A percentile compares a stretch with the other conserved stretches of the same genome.
Evolutionary conservation across 257 asterid species (phyloP).

Genomic region (Salvia splendens): DNA sequence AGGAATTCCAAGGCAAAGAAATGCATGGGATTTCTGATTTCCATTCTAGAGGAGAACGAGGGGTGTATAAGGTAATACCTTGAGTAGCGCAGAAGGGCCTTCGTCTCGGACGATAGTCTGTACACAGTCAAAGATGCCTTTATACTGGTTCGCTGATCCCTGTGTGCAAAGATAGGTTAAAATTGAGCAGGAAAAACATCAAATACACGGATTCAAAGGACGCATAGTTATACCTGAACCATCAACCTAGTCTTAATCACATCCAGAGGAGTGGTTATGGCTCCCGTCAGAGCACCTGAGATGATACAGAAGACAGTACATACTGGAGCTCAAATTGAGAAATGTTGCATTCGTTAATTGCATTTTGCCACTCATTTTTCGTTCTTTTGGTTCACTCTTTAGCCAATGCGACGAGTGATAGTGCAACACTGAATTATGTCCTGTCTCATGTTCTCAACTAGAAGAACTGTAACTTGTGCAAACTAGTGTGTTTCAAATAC

Average conservation of each 20-base stretch:
- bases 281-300: conserved; percentile 94
- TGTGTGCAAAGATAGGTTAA: conserved; percentile 39
- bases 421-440: too few relatives aligned
- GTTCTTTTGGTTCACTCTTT: background rate
- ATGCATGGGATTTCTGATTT: background rate
- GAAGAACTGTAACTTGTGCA: too few relatives aligned
- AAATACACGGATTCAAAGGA: conserved; percentile 3
- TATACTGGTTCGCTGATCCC: conserved; percentile 89
- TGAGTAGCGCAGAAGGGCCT: conserved; percentile 76
- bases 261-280: conserved; percentile 95
- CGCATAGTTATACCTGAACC: conserved; percentile 70
- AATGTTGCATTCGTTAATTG: background rate
- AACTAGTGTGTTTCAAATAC: too few relatives aligned
- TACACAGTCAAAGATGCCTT: conserved; percentile 75
- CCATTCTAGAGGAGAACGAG: conserved; percentile 13
- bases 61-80: conserved; percentile 56
- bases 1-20: too few relatives aligned
- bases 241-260: conserved; percentile 95
- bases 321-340: background rate
- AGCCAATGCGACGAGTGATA: background rate
- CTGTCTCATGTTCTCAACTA: too few relatives aligned
- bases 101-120: conserved; percentile 83
- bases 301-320: background rate
- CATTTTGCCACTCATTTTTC: background rate
- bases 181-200: conserved; percentile 19